These are phyloP conservation scores for Linderniella brevidens DNA, from an alignment of 257 asterid genomes.

Conservation along the genomic window DNA sequence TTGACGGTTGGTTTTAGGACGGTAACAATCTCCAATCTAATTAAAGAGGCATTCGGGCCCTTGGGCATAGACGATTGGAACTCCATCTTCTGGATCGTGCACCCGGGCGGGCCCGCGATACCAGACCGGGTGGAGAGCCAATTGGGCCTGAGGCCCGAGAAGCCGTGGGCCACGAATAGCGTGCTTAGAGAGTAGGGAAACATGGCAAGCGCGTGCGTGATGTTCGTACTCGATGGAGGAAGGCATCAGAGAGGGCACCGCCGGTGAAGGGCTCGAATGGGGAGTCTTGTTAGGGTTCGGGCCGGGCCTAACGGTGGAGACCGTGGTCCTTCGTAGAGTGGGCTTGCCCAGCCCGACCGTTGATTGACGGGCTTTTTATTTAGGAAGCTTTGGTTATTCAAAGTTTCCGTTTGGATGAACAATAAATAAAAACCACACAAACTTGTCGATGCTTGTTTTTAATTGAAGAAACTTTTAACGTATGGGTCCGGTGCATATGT, in stretches of 20 bases:
- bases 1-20: no score
- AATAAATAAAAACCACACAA: no score
- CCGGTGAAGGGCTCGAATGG: slow-evolving; percentile 68
- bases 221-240: slow-evolving; percentile 57
- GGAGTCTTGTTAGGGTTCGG: slow-evolving; percentile 69
- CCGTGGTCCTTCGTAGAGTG: slow-evolving; percentile 48
- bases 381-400: no score
- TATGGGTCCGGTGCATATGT: no score
- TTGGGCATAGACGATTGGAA: slow-evolving; percentile 50
- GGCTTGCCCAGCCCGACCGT: no score
- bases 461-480: no score
- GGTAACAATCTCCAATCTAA: no score
- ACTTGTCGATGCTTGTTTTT: no score
- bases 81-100: slow-evolving; percentile 49
- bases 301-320: slow-evolving; percentile 66
- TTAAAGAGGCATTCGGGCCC: slow-evolving; percentile 42
- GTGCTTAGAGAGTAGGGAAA: slow-evolving; percentile 55
- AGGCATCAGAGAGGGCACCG: slow-evolving; percentile 29
- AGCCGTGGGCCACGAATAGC: slow-evolving; percentile 27
- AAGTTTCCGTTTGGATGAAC: no score
- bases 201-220: slow-evolving; percentile 53
- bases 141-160: slow-evolving; percentile 31
- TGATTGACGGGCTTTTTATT: no score
- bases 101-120: slow-evolving; percentile 69
- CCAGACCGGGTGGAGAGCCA: slow-evolving; percentile 44